Evolutionary conservation across 2,329 filamentous ascomycete species (phyloP), one percentile per base, ranked within the genome.

Genomic region (Tolypocladium capitatum): DNA sequence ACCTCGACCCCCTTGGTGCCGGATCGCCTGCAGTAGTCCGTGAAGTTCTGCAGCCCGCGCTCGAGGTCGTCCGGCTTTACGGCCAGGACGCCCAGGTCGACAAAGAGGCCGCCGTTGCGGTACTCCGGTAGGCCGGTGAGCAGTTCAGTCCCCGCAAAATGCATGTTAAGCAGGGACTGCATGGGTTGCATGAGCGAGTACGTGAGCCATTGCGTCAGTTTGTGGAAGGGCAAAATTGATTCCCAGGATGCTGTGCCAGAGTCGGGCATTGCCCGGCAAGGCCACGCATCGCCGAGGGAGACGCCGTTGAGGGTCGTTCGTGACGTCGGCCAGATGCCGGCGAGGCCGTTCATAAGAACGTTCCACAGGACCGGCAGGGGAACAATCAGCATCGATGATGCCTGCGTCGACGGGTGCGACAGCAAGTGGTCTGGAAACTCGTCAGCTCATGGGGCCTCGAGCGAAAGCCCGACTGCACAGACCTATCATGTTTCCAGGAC

Each of bases 401-500:
- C 88, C 60, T 91, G 84, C 5, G 91, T 96, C 2, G 87, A 84
- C 1, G 90, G 86, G 61, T 97, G 92, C 3, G 86, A 85, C 35
- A 97, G 77, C n/a, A 97, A 79, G 62, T 94, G 90, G 65, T 97
- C 91, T 90, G 36, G 16, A 48, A n/a, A 18, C 9, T 14, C n/a
- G 48, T 61, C 55, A 60, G 52, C 46, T 43, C 3, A 10, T 13
- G 20, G 21, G 9, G 0, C 9, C 14, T 27, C 16, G 8, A 14
- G 38, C 8, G 21, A 5, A 13, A 31, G 31, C 35, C 18, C 31
- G 14, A 46, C 46, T 28, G 42, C 30, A 27, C 76, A 57, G 73
- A 92, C 88, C 88, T 52, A 97, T 80, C 81, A 98, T 89, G 63
- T 95, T 94, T 56, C 92, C 92, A 11, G 92, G 92, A 49, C 92